Conservation (phyloP, 176 grass and related monocot species). For the Oryza officinalis region DNA sequence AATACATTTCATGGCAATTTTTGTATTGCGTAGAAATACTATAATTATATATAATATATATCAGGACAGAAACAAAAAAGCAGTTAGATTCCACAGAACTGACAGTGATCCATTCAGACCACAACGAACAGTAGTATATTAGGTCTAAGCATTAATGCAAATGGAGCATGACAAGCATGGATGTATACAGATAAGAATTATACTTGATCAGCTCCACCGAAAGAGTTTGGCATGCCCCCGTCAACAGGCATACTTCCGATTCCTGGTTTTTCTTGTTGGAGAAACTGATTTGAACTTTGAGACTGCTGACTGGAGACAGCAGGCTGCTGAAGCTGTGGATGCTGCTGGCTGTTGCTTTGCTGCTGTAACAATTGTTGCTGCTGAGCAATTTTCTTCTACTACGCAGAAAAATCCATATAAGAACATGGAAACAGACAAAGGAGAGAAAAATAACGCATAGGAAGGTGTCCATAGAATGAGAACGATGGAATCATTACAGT, state of each 20-base stretch:
- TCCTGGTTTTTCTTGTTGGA: slow-evolving; percentile 66
- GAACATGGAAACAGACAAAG: slow-evolving; percentile 25
- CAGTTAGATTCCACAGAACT: slow-evolving; percentile 2
- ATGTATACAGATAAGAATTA: slow-evolving; percentile 7
- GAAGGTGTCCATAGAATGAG: not conserved
- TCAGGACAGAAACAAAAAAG: not conserved
- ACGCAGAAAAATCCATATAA: slow-evolving; percentile 69
- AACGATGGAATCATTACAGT: slow-evolving; percentile 26
- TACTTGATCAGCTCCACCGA: slow-evolving; percentile 62
- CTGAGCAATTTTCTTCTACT: slow-evolving; percentile 88
- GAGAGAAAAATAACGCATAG: slow-evolving; percentile 7
- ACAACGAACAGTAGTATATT: not conserved
- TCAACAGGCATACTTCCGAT: slow-evolving; percentile 65
- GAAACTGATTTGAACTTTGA: slow-evolving; percentile 68
- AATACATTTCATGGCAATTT: not conserved
- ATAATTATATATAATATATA: slow-evolving; percentile 15
- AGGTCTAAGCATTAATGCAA: slow-evolving; percentile 11
- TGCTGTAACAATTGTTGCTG: slow-evolving; percentile 58
- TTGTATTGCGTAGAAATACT: not conserved
- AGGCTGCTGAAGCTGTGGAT: slow-evolving; percentile 63
- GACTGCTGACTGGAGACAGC: slow-evolving; percentile 73
- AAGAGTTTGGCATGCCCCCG: slow-evolving; percentile 59
- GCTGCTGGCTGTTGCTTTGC: slow-evolving; percentile 55
- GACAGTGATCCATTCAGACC: not conserved
- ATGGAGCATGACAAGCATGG: slow-evolving; percentile 11